Conservation (phyloP, 768 basidiomycete genomes). For the Exsudoporus frostii region DNA sequence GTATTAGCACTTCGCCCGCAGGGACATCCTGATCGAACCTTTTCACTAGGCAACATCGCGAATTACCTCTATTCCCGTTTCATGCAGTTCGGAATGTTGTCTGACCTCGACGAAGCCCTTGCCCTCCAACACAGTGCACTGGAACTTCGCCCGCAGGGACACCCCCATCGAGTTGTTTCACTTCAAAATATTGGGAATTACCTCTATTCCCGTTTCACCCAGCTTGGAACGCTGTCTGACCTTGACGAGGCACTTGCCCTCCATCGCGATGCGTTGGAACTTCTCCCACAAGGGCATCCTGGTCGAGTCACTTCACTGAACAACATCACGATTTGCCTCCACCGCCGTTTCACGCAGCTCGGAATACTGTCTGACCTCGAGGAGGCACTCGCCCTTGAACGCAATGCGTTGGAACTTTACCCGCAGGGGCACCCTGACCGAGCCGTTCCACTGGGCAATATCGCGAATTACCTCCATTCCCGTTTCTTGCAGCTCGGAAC, state of each 20-base stretch:
- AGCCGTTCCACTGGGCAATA: neutral
- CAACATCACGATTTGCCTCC: neutral
- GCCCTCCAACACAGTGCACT: neutral
- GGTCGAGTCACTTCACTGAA: neutral
- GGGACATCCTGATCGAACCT: neutral
- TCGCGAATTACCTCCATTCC: neutral
- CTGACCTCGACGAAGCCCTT: neutral
- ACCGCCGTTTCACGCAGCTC: no score
- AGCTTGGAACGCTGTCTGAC: neutral
- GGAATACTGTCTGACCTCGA: no score
- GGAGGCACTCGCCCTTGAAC: no score
- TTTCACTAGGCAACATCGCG: neutral
- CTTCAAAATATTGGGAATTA: neutral
- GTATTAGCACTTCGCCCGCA: neutral
- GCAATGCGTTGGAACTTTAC: neutral
- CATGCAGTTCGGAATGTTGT: neutral
- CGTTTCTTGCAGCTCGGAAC: neutral
- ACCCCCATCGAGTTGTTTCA: neutral
- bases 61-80: neutral
- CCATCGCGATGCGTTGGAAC: neutral
- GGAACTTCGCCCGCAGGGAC: neutral
- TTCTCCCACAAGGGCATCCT: neutral
- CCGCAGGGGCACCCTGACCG: neutral
- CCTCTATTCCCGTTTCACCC: neutral
- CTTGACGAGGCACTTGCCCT: neutral